These are phyloP conservation scores for Nothomitra cinnamomea DNA, from an alignment of 2,329 filamentous ascomycete species.

Conservation along the genomic window DNA sequence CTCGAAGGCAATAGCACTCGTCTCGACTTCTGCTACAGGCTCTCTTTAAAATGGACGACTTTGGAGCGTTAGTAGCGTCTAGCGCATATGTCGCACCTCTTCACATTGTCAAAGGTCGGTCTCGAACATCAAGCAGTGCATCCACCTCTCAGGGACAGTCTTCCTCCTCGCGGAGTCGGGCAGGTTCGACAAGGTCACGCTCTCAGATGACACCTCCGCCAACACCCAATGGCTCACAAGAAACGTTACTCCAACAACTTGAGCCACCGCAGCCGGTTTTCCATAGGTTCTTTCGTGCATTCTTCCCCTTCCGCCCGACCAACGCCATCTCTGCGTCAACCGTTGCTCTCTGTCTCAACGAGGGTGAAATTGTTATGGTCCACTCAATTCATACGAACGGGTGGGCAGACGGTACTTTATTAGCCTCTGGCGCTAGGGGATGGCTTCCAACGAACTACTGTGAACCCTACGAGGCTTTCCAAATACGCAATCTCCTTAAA, in stretches of 20 bases:
- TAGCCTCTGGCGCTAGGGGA: constrained; percentile 71
- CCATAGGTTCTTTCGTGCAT: constrained; percentile 86
- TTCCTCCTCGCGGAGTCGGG: constrained; percentile 1
- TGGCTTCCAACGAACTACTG: constrained; percentile 99
- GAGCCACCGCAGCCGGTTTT: constrained; percentile 29
- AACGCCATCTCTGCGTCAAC: constrained; percentile 65
- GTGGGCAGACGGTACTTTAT: constrained; percentile 89
- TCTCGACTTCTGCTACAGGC: background rate
- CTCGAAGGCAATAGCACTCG: background rate
- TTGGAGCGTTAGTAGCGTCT: background rate
- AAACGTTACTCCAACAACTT: background rate
- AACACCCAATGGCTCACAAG: constrained; percentile 3
- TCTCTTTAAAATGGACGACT: background rate
- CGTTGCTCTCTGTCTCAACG: constrained; percentile 72
- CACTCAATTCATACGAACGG: constrained; percentile 97
- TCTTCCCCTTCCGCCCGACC: constrained; percentile 77
- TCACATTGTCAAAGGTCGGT: constrained; percentile 2
- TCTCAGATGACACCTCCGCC: constrained; percentile 3
- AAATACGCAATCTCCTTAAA: constrained; percentile 70
- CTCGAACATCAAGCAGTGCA: background rate
- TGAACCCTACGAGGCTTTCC: constrained; percentile 78
- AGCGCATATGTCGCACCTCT: constrained; percentile 1
- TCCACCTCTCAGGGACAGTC: background rate
- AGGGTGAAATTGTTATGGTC: constrained; percentile 83
- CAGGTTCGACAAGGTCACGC: background rate